Evolutionary conservation across 1,139 yeast genomes (phyloP), one percentile per base, ranked within the genome.

Genomic region (Arxiozyma telluris): DNA sequence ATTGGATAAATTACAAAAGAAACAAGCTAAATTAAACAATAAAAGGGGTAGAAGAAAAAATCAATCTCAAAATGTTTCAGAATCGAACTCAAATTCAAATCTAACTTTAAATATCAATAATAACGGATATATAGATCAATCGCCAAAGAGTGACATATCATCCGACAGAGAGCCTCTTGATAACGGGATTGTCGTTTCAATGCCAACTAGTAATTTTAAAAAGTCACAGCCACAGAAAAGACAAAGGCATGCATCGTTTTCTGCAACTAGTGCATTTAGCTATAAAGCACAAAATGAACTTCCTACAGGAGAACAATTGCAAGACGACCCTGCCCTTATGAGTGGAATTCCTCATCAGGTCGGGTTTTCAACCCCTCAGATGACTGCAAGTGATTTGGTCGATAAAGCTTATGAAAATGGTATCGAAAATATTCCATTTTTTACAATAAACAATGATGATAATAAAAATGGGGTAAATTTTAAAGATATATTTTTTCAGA

Each of bases 361-460:
- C 15, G 88, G 84, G 9, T 87, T 86, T 65, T 82, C 94, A 1
- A 86, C 95, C 1, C 96, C 96, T 1, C 95, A 87, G 66, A 67
- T 83, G 54, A 69, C 75, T 2, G 78, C 76, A 1, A 69, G 69
- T 51, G 73, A 72, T 27, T 57, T 73, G 27, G 64, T 66, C 44
- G 68, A 69, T 30, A 72, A 63, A 48, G 74, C 73, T 4, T 49
- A 65, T 27, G 65, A 72, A 56, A 73, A 76, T 47, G 73, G 76
- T 23, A 64, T 72, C 17, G 73, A 74, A 59, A 67, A 73, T 4
- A 55, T 76, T 12, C 67, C 70, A 20, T 68, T 51, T n/a, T 54
- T 57, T 8, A 41, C 55, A n/a, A 45, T 57, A 22, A 57, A 54
- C 45, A 38, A 27, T 3, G 34, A 25, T 20, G 34, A 39, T 20